These are phyloP conservation scores for Auriscalpium microsporum DNA, from an alignment of 768 basidiomycete species.

Conservation along the genomic window DNA sequence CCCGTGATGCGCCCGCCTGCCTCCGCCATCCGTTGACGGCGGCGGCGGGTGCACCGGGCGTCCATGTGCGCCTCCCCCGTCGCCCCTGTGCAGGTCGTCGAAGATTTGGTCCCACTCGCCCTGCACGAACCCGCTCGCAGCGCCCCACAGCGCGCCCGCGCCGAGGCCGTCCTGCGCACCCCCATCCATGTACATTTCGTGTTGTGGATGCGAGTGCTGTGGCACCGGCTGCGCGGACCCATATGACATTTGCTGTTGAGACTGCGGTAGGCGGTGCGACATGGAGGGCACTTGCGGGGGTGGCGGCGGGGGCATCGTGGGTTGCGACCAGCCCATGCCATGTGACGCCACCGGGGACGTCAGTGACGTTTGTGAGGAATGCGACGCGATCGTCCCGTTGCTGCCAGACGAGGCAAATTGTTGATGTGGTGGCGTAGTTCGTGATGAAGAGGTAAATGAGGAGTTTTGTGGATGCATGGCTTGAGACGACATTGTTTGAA, in stretches of 20 bases:
- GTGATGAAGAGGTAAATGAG: neutral
- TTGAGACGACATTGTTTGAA: neutral
- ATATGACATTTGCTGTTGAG: neutral
- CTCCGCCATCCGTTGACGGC: too few species aligned
- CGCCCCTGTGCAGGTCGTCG: neutral
- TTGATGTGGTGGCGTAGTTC: neutral
- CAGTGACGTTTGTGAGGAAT: neutral
- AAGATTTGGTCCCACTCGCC: constrained; percentile 44
- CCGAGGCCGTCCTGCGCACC: neutral
- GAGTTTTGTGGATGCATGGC: neutral
- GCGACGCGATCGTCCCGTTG: neutral
- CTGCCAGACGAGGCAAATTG: neutral
- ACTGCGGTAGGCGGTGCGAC: neutral
- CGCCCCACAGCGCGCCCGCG: constrained; percentile 47
- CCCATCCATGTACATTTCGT: constrained; percentile 2
- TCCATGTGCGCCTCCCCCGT: neutral
- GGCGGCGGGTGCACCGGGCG: too few species aligned
- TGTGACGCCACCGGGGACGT: neutral
- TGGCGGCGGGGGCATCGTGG: neutral
- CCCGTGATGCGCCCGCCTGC: too few species aligned
- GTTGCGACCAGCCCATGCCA: neutral
- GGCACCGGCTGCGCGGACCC: neutral
- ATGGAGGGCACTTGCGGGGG: neutral
- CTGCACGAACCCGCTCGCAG: constrained; percentile 56
- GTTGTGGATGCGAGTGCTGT: constrained; percentile 4